Evolutionary conservation across 345 rosid species (phyloP).

Genomic region (Limnanthes douglasii): DNA sequence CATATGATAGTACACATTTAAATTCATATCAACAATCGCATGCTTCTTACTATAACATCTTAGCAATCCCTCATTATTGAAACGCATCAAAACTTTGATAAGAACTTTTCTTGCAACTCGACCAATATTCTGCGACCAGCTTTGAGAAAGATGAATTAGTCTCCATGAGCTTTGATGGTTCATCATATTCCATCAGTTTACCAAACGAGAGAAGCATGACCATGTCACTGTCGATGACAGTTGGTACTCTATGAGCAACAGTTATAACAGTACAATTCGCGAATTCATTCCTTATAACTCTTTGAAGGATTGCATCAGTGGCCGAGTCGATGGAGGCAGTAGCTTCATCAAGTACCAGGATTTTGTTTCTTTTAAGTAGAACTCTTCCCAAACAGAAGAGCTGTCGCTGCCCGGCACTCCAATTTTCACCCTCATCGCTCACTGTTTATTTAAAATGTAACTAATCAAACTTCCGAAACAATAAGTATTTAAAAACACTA

Average conservation of each 20-base stretch:
- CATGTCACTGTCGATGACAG: slow-evolving; percentile 66
- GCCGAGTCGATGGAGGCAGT: slow-evolving; percentile 62
- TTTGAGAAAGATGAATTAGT: slow-evolving; percentile 54
- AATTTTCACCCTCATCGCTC: slow-evolving; percentile 72
- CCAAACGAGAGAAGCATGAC: slow-evolving; percentile 76
- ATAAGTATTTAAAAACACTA: neutral
- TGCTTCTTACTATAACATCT: no score
- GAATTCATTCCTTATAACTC: slow-evolving; percentile 53
- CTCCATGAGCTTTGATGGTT: slow-evolving; percentile 51
- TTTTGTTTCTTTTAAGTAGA: slow-evolving; percentile 38
- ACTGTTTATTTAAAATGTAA: slow-evolving; percentile 21
- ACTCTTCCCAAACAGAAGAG: slow-evolving; percentile 73
- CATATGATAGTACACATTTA: no score
- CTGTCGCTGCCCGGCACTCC: slow-evolving; percentile 76
- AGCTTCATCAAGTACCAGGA: slow-evolving; percentile 57
- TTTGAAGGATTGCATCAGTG: slow-evolving; percentile 56
- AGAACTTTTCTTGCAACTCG: slow-evolving; percentile 36
- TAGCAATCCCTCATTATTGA: no score
- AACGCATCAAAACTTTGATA: slow-evolving; percentile 10
- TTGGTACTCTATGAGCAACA: slow-evolving; percentile 66
- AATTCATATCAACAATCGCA: no score
- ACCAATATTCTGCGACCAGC: slow-evolving; percentile 73
- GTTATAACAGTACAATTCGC: slow-evolving; percentile 50
- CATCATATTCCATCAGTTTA: slow-evolving; percentile 52
- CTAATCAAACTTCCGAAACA: neutral